Evolutionary conservation across 164 flowering plant species (phyloP), one percentile per base, ranked within the genome.

Genomic region (Chimonanthus praecox): DNA sequence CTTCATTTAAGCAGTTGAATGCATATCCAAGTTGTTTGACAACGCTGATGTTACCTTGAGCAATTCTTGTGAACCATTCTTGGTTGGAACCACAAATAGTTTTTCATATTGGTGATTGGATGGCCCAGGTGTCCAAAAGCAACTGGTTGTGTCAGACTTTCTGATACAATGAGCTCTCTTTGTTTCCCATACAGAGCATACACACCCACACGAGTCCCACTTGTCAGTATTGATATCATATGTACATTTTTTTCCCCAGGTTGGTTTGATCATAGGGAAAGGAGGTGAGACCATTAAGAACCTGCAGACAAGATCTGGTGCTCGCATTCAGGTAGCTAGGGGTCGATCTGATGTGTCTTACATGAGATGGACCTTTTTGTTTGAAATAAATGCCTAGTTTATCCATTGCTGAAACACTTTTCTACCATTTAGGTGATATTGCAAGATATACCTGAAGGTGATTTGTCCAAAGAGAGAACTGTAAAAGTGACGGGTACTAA

Each of bases 301-400:
- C 74, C 81, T 96, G 75, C 99, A 96, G 82, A 86, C 97, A 58
- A 87, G 83, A 79, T 89, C 99, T 10, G 95, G 97, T 7, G 99
- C 98, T 54, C 94, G 98, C 68, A 96, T 96, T 75, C 98, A 96
- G 99, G 99, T 94, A 86, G 81, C 11, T 86, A 82, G 82, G 78
- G 78, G 43, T 58, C 11, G 7, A 69, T 69, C 9, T 2, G 33
- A 33, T 68, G 50, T n/a, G n/a, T 13, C 16, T 10, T 54, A n/a
- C 61, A 20, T 63, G 46, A 63, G 65, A 63, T 66, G 9, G 6
- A 62, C 60, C 33, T 43, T 48, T 33, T 20, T 47, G 15, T 60
- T 16, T 10, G 15, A 49, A 48, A 33, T 33, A 33, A 33, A 33
- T 20, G 15, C 18, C 50, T 13, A 66, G 15, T 45, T 68, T 47